phyloP scores from a whole-genome alignment of 768 basidiomycete genomes.

The Lentinula aciculospora region DNA sequence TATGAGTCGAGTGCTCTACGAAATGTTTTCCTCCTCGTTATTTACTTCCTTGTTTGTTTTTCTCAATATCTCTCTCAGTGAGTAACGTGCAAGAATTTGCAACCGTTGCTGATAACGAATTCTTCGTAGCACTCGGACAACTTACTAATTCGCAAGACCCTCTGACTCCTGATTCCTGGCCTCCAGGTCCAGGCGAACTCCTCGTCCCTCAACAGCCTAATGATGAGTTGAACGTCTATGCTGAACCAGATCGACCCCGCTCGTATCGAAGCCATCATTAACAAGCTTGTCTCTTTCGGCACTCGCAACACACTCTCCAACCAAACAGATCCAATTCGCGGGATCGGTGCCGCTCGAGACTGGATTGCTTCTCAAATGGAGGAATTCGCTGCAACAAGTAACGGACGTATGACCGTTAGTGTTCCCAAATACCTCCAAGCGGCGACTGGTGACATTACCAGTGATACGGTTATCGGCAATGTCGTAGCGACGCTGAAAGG shows the following conservation, averaged over 20 bases:
- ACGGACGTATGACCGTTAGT: slow-evolving; percentile 36
- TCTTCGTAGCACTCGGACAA: slow-evolving; percentile 3
- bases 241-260: slow-evolving; percentile 39
- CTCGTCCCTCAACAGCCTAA: slow-evolving; percentile 38
- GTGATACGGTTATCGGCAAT: slow-evolving; percentile 43
- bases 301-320: slow-evolving; percentile 48
- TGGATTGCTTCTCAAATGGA: slow-evolving; percentile 48
- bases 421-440: slow-evolving; percentile 41
- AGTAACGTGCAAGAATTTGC: background rate
- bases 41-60: background rate
- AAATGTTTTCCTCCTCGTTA: background rate
- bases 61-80: background rate
- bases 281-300: slow-evolving; percentile 49
- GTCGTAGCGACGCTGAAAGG: slow-evolving; percentile 46
- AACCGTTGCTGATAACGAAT: background rate
- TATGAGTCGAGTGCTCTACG: too few species aligned
- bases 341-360: slow-evolving; percentile 50
- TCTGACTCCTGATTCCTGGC: slow-evolving; percentile 27
- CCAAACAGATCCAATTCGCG: slow-evolving; percentile 46
- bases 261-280: slow-evolving; percentile 41
- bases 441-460: slow-evolving; percentile 28
- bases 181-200: slow-evolving; percentile 38
- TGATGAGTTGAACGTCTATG: slow-evolving; percentile 36
- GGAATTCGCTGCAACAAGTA: slow-evolving; percentile 29
- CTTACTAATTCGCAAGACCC: background rate